phyloP scores from a whole-genome alignment of 1,139 yeast genomes.

The Maudiozyma humilis region DNA sequence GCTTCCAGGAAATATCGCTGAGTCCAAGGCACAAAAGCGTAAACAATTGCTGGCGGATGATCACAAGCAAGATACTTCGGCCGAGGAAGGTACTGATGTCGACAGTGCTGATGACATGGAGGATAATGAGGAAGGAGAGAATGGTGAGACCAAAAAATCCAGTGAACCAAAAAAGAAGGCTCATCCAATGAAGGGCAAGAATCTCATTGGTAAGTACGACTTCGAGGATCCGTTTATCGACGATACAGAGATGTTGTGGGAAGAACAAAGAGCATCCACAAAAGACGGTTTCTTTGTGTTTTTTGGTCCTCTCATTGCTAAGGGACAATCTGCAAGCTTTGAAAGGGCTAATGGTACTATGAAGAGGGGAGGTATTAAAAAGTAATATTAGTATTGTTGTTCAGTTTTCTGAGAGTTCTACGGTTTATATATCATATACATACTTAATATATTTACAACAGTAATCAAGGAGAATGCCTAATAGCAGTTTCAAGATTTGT shows the following conservation, averaged over 20 bases:
- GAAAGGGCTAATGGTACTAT: slow-evolving; percentile 37
- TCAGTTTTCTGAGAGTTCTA: too few relatives aligned
- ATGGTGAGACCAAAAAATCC: slow-evolving; percentile 20
- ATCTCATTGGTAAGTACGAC: slow-evolving; percentile 84
- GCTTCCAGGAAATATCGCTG: slow-evolving; percentile 32
- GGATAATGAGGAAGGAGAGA: slow-evolving; percentile 32
- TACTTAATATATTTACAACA: too few relatives aligned
- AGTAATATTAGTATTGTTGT: slow-evolving; percentile 5
- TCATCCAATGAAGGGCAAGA: slow-evolving; percentile 43
- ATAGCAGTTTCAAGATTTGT: too few relatives aligned
- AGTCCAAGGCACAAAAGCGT: slow-evolving; percentile 47
- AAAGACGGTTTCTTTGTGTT: slow-evolving; percentile 94
- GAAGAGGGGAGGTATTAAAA: slow-evolving; percentile 32
- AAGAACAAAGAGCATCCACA: slow-evolving; percentile 85
- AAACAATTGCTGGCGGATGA: slow-evolving; percentile 48
- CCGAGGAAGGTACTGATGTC: slow-evolving; percentile 39
- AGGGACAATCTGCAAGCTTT: slow-evolving; percentile 39
- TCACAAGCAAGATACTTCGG: not conserved
- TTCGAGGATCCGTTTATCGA: slow-evolving; percentile 93
- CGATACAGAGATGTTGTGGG: slow-evolving; percentile 86
- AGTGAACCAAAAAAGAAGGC: slow-evolving; percentile 30
- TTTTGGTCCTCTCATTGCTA: slow-evolving; percentile 86
- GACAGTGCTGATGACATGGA: slow-evolving; percentile 39
- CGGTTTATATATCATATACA: too few relatives aligned
- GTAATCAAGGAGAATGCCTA: too few relatives aligned